Base-by-base conservation (phyloP, 2,329 filamentous ascomycete genomes). In the Fusarium sarcochroum region DNA sequence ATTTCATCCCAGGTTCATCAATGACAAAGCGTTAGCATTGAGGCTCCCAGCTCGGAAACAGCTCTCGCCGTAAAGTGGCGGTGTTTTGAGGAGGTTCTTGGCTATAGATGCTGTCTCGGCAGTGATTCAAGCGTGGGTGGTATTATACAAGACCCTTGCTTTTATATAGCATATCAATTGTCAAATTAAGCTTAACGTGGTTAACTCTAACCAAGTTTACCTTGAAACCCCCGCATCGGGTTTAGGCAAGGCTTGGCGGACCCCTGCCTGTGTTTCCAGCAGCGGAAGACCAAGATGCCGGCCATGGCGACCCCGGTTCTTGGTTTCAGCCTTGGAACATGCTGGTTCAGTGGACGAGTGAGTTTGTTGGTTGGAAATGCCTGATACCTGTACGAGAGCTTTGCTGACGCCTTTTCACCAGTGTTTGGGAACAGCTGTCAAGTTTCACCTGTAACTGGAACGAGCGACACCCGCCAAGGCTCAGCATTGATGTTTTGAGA, bases 241-340 rank as follows among this genome's bases (percentile, higher is more conserved):
- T 15, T 15, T 46, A 37, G 21, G 18, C 54, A 30, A 38, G 45
- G 46, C 60, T 63, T 63, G 60, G 60, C 58, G 44, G 50, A 41
- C 59, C 60, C 61, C 52, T 42, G 45, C 17, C 32, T n/a, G 9
- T 47, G 40, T 58, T 58, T 55, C 42, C 34, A 49, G 51, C 51
- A 63, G 59, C 62, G 62, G 62, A 65, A 65, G 62, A 17, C 60
- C 27, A 18, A 59, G 46, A 46, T 65, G 53, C 62, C 62, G 62
- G 62, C 52, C 62, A 38, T 45, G 7, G 46, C 32, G 53, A 21
- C 51, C 51, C 60, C 60, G 62, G 47, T 45, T 65, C n/a, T 21
- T 18, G 3, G 62, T 65, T 65, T 65, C 62, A 65, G 62, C 62
- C 62, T 48, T 65, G 46, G 20, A 40, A 41, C 25, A 5, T n/a